phyloP scores from a whole-genome alignment of 129 eudicot genomes.

The Kitagawia praeruptora region DNA sequence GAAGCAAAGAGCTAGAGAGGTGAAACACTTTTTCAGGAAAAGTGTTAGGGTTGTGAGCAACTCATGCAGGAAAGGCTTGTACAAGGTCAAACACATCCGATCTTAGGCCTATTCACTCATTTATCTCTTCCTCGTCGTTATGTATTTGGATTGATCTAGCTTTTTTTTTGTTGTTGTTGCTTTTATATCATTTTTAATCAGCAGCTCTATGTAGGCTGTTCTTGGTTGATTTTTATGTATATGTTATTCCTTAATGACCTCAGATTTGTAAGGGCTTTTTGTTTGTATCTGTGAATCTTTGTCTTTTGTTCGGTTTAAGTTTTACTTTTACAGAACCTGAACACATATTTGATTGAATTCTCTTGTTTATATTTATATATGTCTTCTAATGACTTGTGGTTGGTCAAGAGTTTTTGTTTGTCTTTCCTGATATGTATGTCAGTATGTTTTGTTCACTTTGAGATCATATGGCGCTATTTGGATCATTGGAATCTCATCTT shows the following conservation, averaged over 20 bases:
- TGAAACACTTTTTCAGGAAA: not conserved
- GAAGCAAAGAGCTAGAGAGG: not conserved
- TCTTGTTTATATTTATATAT: too few species aligned
- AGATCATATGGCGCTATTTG: too few species aligned
- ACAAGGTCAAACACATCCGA: slow-evolving; percentile 1
- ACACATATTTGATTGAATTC: not conserved
- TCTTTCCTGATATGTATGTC: too few species aligned
- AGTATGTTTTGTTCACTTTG: too few species aligned
- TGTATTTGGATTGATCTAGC: not conserved
- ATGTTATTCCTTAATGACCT: not conserved
- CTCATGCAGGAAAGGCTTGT: not conserved
- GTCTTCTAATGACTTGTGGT: too few species aligned
- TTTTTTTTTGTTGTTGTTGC: too few species aligned
- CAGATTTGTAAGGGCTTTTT: not conserved
- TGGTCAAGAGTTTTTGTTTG: too few species aligned
- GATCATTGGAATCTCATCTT: too few species aligned
- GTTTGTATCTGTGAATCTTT: not conserved
- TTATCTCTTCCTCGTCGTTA: not conserved
- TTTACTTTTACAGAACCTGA: too few species aligned
- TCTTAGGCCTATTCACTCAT: not conserved
- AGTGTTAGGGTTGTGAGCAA: not conserved
- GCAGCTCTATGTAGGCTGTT: not conserved
- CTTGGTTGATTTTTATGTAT: not conserved
- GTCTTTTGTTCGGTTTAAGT: too few species aligned
- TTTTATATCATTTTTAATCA: not conserved